Evolutionary conservation across 192 early-diverging fungal species (phyloP).

Genomic region (Ambispora gerdemannii): DNA sequence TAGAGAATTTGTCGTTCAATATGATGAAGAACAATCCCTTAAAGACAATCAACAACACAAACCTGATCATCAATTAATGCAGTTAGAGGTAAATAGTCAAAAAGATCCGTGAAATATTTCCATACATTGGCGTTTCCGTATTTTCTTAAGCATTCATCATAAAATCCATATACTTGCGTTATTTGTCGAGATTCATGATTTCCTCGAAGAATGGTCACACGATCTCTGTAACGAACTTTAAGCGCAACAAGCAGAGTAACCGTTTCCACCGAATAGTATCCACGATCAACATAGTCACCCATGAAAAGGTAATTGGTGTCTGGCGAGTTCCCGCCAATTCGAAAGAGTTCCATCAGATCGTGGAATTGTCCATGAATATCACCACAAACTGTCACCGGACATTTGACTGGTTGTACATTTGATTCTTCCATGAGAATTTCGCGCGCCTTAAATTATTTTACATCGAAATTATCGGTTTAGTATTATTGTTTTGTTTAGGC

Average conservation of each 20-base stretch:
- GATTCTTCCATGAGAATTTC: slow-evolving; percentile 95
- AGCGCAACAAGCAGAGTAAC: slow-evolving; percentile 92
- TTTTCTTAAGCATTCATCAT: slow-evolving; percentile 98
- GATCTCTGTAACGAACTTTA: slow-evolving; percentile 88
- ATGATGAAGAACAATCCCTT: background rate
- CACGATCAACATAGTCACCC: slow-evolving; percentile 99
- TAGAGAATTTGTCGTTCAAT: background rate
- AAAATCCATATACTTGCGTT: slow-evolving; percentile 99
- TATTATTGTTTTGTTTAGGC: too few relatives aligned
- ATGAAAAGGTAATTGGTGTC: slow-evolving; percentile 99
- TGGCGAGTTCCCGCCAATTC: slow-evolving; percentile 93
- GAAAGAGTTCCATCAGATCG: slow-evolving; percentile 95
- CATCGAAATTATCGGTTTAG: too few relatives aligned
- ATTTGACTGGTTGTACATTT: slow-evolving; percentile 96
- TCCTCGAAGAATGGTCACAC: slow-evolving; percentile 94
- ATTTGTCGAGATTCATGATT: slow-evolving; percentile 99
- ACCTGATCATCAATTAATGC: slow-evolving; percentile 86
- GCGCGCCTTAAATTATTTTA: slow-evolving; percentile 63
- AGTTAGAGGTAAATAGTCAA: slow-evolving; percentile 94
- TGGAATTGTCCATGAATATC: slow-evolving; percentile 99
- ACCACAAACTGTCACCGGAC: slow-evolving; percentile 98
- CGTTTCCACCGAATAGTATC: slow-evolving; percentile 98
- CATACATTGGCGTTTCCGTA: slow-evolving; percentile 98
- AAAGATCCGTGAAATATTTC: slow-evolving; percentile 96
- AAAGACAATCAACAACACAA: background rate